Conservation (phyloP, 1,139 yeast genomes). For the Scheffersomyces cryptocercus region DNA sequence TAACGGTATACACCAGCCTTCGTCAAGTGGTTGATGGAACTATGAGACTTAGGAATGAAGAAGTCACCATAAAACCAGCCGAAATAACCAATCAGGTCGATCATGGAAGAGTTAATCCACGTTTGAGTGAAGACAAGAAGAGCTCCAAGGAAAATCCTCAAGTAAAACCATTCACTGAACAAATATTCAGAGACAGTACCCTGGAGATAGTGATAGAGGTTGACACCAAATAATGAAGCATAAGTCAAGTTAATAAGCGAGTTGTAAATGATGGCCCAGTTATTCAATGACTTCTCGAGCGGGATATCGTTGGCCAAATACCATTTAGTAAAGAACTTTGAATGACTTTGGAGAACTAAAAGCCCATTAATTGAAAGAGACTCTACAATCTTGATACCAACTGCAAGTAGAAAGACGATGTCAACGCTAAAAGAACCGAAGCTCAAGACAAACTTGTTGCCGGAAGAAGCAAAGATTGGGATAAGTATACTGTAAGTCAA, state of each 20-base stretch:
- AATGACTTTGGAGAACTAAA: conserved; percentile 60
- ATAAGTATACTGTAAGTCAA: conserved; percentile 44
- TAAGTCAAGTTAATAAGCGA: conserved; percentile 47
- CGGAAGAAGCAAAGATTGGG: conserved; percentile 44
- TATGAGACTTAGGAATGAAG: conserved; percentile 56
- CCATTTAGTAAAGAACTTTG: conserved; percentile 66
- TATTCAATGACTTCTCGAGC: conserved; percentile 67
- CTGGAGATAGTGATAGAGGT: conserved; percentile 29
- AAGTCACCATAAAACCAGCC: conserved; percentile 94
- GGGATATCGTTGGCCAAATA: conserved; percentile 69
- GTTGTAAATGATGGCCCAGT: conserved; percentile 77
- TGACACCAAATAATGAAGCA: conserved; percentile 46
- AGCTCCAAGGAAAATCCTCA: conserved; percentile 60
- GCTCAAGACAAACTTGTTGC: conserved; percentile 6
- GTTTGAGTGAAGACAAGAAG: conserved; percentile 60
- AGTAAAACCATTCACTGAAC: conserved; percentile 46
- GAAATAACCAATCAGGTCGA: conserved; percentile 75
- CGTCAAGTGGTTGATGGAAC: conserved; percentile 50
- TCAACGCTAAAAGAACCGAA: conserved; percentile 5
- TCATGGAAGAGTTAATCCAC: conserved; percentile 73
- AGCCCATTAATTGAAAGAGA: conserved; percentile 54
- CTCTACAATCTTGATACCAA: conserved; percentile 54
- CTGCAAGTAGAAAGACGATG: conserved; percentile 47
- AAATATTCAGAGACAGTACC: conserved; percentile 17
- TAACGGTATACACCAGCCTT: conserved; percentile 85